Evolutionary conservation across 495 filamentous ascomycete species (phyloP), one percentile per base, ranked within the genome.

Genomic region (Podospora fimiseda): DNA sequence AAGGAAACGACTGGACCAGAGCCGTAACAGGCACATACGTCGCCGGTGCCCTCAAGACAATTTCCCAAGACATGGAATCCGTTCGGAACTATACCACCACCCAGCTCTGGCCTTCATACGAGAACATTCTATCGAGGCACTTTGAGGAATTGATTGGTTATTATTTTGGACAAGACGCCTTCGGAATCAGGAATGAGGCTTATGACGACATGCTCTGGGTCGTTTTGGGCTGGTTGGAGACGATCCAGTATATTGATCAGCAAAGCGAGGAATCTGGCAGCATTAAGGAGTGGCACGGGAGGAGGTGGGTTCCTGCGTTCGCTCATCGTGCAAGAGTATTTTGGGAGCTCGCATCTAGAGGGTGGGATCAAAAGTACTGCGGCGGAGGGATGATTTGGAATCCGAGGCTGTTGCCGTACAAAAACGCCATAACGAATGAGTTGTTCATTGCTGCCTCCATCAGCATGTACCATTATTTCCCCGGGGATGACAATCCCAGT

Each of bases 141-240:
- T 93, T 96, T 62, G 75, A 81, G 5, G 86, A 96, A 15, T 69
- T 82, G 0, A 70, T 82, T 13, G 79, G 79, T 7, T 92, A 85
- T 64, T 96, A 92, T 64, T 95, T 92, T 63, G 92, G 87, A 21
- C 89, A 96, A 63, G 83, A 95, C 65, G 78, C 80, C 11, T 85
- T 91, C 55, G 71, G 78, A 16, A 72, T 97, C 23, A 79, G 89
- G 16, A 80, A 78, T 33, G 80, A 97, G 51, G 93, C 92, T 1
- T 95, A 85, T 63, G 93, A 98, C 65, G 93, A 98, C 64, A 96
- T 96, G 77, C 79, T 96, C 18, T 98, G 93, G 93, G 90, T 97
- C 9, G 92, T 95, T 1, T 74, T 97, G 41, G 87, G 85, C 49
- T 97, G 92, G 92, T 75, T 96, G 53, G 88, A 94, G 63, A 80